Evolutionary conservation across 495 filamentous ascomycete genomes (phyloP).

Genomic region (Sphaerosporella brunnea): DNA sequence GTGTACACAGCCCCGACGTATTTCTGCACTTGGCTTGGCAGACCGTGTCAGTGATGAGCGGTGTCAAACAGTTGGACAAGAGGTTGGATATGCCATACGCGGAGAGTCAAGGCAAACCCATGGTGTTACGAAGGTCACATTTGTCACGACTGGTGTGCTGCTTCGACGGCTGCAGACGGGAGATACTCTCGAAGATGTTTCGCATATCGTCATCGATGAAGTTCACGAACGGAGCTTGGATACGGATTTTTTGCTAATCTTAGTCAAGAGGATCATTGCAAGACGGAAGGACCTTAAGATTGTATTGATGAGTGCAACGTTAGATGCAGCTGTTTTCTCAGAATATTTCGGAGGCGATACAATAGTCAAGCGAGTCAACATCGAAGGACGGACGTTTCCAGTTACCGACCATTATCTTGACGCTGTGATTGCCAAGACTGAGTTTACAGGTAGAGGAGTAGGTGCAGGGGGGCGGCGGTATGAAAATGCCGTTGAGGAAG

Average conservation of each 20-base stretch:
- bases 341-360: slow-evolving; percentile 58
- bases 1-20: slow-evolving; percentile 86
- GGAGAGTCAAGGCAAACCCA: slow-evolving; percentile 59
- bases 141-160: slow-evolving; percentile 94
- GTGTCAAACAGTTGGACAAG: slow-evolving; percentile 60
- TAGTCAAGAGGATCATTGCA: slow-evolving; percentile 68
- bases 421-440: slow-evolving; percentile 64
- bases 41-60: slow-evolving; percentile 90
- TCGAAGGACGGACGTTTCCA: slow-evolving; percentile 74
- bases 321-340: slow-evolving; percentile 75
- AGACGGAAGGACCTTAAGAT: slow-evolving; percentile 69
- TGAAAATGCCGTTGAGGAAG: slow-evolving; percentile 28
- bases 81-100: slow-evolving; percentile 87
- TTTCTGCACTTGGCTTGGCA: slow-evolving; percentile 82
- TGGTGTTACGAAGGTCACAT: slow-evolving; percentile 70
- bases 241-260: slow-evolving; percentile 80
- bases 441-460: slow-evolving; percentile 38
- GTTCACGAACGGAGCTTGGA: slow-evolving; percentile 93
- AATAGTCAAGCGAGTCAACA: slow-evolving; percentile 61
- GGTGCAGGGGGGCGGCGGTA: slow-evolving; percentile 10
- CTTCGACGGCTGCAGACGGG: slow-evolving; percentile 70
- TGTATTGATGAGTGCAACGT: slow-evolving; percentile 93
- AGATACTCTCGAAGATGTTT: slow-evolving; percentile 67
- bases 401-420: slow-evolving; percentile 70
- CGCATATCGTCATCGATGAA: slow-evolving; percentile 90